Percentiles rank a stretch among this genome's conserved stretches.
These are phyloP conservation scores for Arabis alpina DNA, from an alignment of 345 rosid species.

Conservation along the genomic window DNA sequence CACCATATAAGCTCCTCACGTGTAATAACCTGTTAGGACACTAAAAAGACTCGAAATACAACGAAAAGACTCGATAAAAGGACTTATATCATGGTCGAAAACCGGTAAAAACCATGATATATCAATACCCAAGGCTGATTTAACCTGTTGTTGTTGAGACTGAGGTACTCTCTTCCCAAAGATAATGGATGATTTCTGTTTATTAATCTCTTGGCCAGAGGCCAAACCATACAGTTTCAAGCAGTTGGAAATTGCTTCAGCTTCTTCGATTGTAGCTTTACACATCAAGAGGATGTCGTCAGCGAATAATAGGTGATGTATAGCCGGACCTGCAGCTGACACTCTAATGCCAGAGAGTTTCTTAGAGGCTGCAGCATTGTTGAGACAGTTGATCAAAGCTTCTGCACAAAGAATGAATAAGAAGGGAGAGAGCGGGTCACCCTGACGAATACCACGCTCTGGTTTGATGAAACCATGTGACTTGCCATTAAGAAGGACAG, in stretches of 20 bases:
- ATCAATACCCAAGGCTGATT: too few species aligned
- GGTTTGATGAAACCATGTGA: neutral
- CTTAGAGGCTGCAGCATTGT: neutral
- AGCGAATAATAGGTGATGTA: neutral
- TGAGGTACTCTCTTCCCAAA: too few species aligned
- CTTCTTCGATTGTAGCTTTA: too few species aligned
- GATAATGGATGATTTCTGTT: too few species aligned
- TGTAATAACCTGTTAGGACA: too few species aligned
- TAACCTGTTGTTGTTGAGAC: too few species aligned
- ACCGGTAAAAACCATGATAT: too few species aligned
- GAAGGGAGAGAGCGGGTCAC: neutral
- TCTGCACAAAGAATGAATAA: neutral
- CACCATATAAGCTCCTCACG: too few species aligned
- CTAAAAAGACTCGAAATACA: too few species aligned
- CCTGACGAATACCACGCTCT: neutral
- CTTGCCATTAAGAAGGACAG: fast-evolving
- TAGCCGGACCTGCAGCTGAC: neutral
- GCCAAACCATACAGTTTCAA: neutral
- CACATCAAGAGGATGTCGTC: neutral
- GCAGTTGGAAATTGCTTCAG: too few species aligned
- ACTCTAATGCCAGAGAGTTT: neutral
- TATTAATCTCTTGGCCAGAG: neutral
- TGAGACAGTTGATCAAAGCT: neutral
- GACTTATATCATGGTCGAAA: too few species aligned
- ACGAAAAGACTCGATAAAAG: too few species aligned